Percentiles rank a stretch among this genome's conserved stretches.
Conservation (phyloP, 1,284 basidiomycete genomes). For the Pulveroboletus sp. region DNA sequence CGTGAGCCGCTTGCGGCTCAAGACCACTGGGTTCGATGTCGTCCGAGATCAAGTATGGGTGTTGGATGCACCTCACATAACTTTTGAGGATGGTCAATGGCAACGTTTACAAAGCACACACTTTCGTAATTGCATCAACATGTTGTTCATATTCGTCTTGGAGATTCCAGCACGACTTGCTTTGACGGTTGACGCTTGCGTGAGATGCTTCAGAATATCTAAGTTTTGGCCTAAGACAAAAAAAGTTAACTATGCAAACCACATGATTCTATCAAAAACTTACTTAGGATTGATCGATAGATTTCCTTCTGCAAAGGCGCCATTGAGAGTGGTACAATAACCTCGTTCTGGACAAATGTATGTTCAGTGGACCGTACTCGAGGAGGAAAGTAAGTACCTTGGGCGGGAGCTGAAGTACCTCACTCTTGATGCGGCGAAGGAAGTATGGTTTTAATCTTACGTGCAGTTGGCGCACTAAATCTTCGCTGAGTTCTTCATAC, state of each 20-base stretch:
- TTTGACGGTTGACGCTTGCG: constrained; percentile 42
- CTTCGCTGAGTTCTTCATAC: constrained; percentile 76
- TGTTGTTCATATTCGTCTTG: constrained; percentile 68
- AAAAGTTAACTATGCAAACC: constrained; percentile 12
- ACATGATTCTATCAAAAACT: background rate
- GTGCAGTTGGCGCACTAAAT: constrained; percentile 79
- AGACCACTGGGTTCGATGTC: constrained; percentile 80
- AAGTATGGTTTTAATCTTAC: constrained; percentile 85
- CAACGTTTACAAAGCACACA: constrained; percentile 39
- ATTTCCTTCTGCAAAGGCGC: constrained; percentile 86
- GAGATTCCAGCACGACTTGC: constrained; percentile 37
- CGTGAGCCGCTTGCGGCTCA: constrained; percentile 63
- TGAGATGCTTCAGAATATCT: constrained; percentile 61
- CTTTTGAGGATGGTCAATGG: constrained; percentile 4
- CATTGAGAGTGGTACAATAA: constrained; percentile 92
- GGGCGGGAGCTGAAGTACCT: constrained; percentile 89
- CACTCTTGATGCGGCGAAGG: constrained; percentile 88
- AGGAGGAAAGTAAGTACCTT: constrained; percentile 56
- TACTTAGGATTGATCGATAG: constrained; percentile 82
- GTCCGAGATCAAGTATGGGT: constrained; percentile 85
- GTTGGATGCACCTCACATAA: constrained; percentile 71
- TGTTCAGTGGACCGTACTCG: constrained; percentile 11
- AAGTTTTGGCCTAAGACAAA: constrained; percentile 61
- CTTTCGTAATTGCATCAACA: constrained; percentile 87
- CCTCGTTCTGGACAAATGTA: constrained; percentile 63